Percentiles rank a stretch among this genome's conserved stretches.
Evolutionary conservation across 108 stramenopile genomes (phyloP).

Genomic region (Nitzschia sp.): DNA sequence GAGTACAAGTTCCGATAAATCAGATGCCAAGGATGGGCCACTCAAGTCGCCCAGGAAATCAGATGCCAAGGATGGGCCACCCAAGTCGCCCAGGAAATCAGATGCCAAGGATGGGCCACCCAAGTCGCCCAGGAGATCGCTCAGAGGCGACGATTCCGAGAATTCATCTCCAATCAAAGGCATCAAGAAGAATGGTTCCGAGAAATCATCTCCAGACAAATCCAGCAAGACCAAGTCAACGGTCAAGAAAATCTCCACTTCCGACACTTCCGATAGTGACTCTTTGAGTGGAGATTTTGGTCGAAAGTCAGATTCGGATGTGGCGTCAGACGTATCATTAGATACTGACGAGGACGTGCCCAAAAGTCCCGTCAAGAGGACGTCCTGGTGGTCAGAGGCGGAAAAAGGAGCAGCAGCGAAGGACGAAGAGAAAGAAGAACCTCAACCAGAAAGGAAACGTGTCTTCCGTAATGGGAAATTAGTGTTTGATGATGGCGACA

Average conservation of each 20-base stretch:
- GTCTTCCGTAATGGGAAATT: conserved; percentile 13
- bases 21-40: conserved; percentile 29
- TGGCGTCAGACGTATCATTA: background rate
- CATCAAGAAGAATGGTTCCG: background rate
- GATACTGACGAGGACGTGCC: conserved; percentile 7
- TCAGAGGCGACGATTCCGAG: background rate
- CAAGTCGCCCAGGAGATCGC: background rate
- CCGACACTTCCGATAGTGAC: background rate
- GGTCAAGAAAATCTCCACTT: background rate
- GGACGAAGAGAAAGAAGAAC: background rate
- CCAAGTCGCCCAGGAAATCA: background rate
- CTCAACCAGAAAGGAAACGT: background rate
- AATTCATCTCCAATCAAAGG: background rate
- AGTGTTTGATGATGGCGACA: background rate
- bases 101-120: background rate
- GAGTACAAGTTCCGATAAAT: too few species aligned
- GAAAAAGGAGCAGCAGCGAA: background rate
- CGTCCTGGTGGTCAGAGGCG: background rate
- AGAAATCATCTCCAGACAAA: background rate
- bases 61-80: background rate
- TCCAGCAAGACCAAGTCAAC: background rate
- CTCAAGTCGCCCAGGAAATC: conserved; percentile 22
- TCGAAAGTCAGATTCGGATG: background rate
- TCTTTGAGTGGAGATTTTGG: background rate
- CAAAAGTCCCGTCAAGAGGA: background rate